Evolutionary conservation across 2,329 filamentous ascomycete species (phyloP).

Genomic region (Scytalidium sp.): DNA sequence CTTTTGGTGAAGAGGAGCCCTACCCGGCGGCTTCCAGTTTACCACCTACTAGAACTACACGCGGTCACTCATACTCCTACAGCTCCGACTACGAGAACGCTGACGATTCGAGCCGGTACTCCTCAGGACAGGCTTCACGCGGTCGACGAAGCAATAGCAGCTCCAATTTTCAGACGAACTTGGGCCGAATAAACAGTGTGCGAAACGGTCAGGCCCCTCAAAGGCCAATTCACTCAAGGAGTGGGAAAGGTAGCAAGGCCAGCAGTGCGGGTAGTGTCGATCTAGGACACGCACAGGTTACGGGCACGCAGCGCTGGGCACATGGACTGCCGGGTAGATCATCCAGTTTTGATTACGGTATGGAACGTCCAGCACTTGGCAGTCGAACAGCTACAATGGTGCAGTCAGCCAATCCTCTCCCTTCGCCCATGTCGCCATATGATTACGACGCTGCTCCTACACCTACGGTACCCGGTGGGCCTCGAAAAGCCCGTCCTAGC

Average conservation of each 20-base stretch:
- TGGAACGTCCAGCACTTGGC: conserved; percentile 30
- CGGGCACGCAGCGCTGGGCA: conserved; percentile 57
- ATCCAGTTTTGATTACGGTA: conserved; percentile 72
- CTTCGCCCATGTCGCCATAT: conserved; percentile 25
- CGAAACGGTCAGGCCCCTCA: conserved; percentile 38
- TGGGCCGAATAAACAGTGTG: conserved; percentile 62
- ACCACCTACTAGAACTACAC: conserved; percentile 13
- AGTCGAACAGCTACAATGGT: conserved; percentile 25
- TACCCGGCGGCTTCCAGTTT: conserved; percentile 23
- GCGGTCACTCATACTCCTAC: conserved; percentile 50
- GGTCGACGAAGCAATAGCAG: conserved; percentile 77
- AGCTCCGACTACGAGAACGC: conserved; percentile 57
- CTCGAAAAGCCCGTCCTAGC: conserved; percentile 51
- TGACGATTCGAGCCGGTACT: conserved; percentile 52
- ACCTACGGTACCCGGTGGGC: conserved; percentile 78
- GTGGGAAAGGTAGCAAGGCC: conserved; percentile 67
- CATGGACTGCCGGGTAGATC: conserved; percentile 51
- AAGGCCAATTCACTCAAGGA: conserved; percentile 49
- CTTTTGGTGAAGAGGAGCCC: conserved; percentile 23
- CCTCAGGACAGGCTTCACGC: conserved; percentile 46
- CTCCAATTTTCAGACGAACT: conserved; percentile 62
- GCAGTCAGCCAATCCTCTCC: conserved; percentile 19
- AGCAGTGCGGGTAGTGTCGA: conserved; percentile 68
- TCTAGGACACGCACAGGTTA: conserved; percentile 55
- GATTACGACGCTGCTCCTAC: conserved; percentile 82